Evolutionary conservation across 2,329 filamentous ascomycete species (phyloP), one percentile per base, ranked within the genome.

Genomic region (Cryphonectria nitschkei): DNA sequence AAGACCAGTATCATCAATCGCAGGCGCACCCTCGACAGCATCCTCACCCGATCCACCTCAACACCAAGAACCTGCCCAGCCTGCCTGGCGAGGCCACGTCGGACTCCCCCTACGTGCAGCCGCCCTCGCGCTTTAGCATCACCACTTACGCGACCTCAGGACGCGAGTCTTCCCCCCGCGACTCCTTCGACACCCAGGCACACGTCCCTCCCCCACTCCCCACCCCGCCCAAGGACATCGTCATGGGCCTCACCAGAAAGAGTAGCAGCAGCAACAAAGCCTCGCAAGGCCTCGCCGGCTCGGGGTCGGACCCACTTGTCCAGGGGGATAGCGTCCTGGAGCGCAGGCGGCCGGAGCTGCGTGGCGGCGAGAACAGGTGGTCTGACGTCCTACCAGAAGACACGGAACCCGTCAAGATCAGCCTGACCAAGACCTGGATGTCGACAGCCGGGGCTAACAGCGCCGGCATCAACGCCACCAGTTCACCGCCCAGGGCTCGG

Each of bases 111-210:
- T 85, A 84, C 82, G 79, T 81, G 16, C 85, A 88, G 70, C 87
- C 88, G 7, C 79, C 82, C 2, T 91, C 89, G 65, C 86, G 87
- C 62, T 92, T 91, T 78, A 92, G 89, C 79, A 82, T 87, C 73
- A 90, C 88, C 9, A 91, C 89, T 1, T 89, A 87, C 75, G 84
- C 86, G 34, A 87, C 88, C 1, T 86, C 87, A 6, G 79, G 84
- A 61, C 79, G 80, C 43, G 79, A 80, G 16, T 82, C 80, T 26
- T 84, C 79, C 60, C 83, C 80, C 68, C 82, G 79, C 65, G 75
- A 79, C 43, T 81, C 81, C 43, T 73, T 78, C 26, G 32, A 72
- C 58, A 67, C 75, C 78, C 79, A 80, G 61, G 78, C 54, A 19
- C 29, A 58, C 13, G 29, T 29, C 13, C 54, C 77, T 13, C 79